phyloP scores from a whole-genome alignment of 768 basidiomycete species.

The Phlebiopsis gigantea region DNA sequence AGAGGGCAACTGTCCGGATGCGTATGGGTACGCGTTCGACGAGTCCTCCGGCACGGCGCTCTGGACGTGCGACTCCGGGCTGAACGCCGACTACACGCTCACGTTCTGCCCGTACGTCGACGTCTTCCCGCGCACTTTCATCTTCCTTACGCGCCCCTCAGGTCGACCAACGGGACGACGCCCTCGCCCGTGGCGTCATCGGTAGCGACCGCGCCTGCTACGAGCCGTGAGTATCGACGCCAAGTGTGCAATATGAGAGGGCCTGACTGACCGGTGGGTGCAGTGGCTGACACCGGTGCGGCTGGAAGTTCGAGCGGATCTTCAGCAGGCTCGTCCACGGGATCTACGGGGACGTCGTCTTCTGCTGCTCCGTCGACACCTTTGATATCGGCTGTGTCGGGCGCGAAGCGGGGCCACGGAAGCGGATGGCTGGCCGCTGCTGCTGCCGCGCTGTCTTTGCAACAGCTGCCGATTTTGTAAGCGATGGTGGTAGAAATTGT shows the following conservation, averaged over 20 bases:
- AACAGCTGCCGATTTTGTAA: no score
- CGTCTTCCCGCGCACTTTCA: background rate
- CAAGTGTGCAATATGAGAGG: no score
- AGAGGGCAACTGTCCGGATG: constrained; percentile 39
- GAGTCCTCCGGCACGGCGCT: constrained; percentile 40
- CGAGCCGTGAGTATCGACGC: constrained; percentile 1
- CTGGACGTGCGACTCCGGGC: constrained; percentile 35
- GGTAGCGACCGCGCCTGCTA: background rate
- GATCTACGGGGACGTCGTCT: background rate
- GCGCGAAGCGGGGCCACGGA: no score
- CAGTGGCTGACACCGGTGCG: background rate
- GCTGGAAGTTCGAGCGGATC: background rate
- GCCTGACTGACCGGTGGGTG: no score
- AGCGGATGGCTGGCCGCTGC: no score
- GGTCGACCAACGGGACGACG: background rate
- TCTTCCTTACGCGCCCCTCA: background rate
- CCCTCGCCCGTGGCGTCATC: background rate
- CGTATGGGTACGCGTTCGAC: constrained; percentile 42
- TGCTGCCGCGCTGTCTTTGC: no score
- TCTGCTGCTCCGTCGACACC: background rate
- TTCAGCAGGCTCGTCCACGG: background rate
- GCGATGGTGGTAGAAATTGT: no score
- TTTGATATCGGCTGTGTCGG: background rate
- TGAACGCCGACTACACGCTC: constrained; percentile 37
- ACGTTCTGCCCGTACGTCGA: constrained; percentile 38